These are phyloP conservation scores for Bruguiera hainesii DNA, from an alignment of 441 rosid species.

Conservation along the genomic window DNA sequence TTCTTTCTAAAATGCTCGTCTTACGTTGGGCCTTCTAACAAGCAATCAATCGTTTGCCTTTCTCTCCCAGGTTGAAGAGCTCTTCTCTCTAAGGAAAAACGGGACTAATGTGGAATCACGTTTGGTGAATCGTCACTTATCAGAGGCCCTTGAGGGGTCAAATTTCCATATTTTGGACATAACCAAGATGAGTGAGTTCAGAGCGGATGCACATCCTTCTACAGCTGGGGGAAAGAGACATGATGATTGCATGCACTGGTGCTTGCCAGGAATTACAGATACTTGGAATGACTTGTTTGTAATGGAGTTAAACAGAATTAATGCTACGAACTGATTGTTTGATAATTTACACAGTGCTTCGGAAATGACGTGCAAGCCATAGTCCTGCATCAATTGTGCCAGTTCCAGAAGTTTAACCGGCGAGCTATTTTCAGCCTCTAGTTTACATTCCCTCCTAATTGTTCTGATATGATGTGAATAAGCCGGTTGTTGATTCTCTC, in stretches of 20 bases:
- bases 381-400: too few species aligned
- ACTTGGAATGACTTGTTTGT: constrained; percentile 78
- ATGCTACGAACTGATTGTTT: constrained; percentile 22
- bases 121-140: constrained; percentile 62
- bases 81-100: constrained; percentile 58
- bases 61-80: constrained; percentile 60
- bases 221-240: constrained; percentile 82
- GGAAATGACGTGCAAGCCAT: too few species aligned
- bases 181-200: constrained; percentile 75
- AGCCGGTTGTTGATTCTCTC: too few species aligned
- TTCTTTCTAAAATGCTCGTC: background rate
- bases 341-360: too few species aligned
- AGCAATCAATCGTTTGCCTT: background rate
- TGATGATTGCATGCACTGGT: constrained; percentile 97
- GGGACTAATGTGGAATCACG: constrained; percentile 80
- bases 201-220: constrained; percentile 94
- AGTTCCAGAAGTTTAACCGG: too few species aligned
- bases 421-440: too few species aligned
- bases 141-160: constrained; percentile 44
- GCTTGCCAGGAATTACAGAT: constrained; percentile 86
- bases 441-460: too few species aligned
- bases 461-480: too few species aligned
- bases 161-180: constrained; percentile 62
- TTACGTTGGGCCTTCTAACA: background rate
- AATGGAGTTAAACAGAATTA: constrained; percentile 30